Evolutionary conservation across 2,329 filamentous ascomycete genomes (phyloP).

Genomic region (Ophiostoma ips): DNA sequence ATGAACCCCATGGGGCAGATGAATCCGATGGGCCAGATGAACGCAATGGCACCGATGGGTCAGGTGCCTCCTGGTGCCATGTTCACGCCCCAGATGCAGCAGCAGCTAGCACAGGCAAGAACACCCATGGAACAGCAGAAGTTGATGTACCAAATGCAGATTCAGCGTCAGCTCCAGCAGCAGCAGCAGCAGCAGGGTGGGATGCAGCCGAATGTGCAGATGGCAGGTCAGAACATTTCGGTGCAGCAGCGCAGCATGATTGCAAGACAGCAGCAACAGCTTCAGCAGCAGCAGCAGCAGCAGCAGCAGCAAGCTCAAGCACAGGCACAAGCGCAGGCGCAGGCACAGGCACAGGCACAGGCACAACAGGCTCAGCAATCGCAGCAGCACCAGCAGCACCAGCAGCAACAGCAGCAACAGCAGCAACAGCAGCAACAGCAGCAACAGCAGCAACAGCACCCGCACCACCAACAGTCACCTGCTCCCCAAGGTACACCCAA

Average conservation of each 20-base stretch:
- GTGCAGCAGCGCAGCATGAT: constrained; percentile 23
- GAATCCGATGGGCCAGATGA: constrained; percentile 23
- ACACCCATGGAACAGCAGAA: constrained; percentile 58
- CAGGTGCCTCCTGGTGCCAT: constrained; percentile 27
- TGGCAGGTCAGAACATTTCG: constrained; percentile 19
- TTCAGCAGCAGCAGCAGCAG: constrained; percentile 21
- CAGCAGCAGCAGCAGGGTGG: constrained; percentile 22
- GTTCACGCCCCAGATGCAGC: constrained; percentile 19
- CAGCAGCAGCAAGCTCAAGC: constrained; percentile 22
- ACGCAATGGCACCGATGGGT: constrained; percentile 22
- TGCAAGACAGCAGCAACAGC: constrained; percentile 22
- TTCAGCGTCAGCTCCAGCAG: constrained; percentile 63
- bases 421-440: constrained; percentile 21
- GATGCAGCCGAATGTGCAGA: constrained; percentile 27
- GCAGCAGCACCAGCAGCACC: constrained; percentile 23
- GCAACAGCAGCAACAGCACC: constrained; percentile 22
- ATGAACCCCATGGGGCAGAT: constrained; percentile 12
- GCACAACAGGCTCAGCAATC: constrained; percentile 25
- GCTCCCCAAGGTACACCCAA: constrained; percentile 28
- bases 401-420: constrained; percentile 25
- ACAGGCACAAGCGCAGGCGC: constrained; percentile 26
- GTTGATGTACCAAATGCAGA: constrained; percentile 68
- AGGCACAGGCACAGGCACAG: constrained; percentile 22
- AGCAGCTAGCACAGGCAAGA: constrained; percentile 30
- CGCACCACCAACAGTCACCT: constrained; percentile 17